Evolutionary conservation across 148 eudicot genomes (phyloP).

Genomic region (Rhododendron ferrugineum): DNA sequence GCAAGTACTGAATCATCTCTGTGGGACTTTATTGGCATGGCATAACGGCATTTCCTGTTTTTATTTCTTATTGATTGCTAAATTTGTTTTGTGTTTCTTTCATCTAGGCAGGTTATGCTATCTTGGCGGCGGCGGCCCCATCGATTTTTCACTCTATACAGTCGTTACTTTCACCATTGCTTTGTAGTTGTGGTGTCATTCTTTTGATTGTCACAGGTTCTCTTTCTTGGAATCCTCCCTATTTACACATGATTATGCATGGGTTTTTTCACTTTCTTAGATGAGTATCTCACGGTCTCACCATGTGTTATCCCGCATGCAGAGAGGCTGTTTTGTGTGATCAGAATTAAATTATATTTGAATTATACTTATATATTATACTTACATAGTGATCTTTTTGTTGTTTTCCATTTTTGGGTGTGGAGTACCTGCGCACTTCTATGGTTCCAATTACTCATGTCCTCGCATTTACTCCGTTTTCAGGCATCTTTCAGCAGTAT

Average conservation of each 20-base stretch:
- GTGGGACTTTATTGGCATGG: background rate
- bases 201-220: constrained; percentile 77
- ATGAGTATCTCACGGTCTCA: background rate
- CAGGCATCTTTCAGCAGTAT: constrained; percentile 96
- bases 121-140: constrained; percentile 70
- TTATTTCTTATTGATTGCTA: background rate
- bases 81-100: constrained; percentile 10
- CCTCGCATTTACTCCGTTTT: constrained; percentile 4
- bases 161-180: constrained; percentile 51
- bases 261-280: background rate
- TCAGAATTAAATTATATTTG: background rate
- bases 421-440: background rate
- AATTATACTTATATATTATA: background rate
- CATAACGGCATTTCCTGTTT: background rate
- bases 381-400: background rate
- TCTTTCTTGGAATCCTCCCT: background rate
- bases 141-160: constrained; percentile 64
- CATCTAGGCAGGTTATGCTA: constrained; percentile 85
- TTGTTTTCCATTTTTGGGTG: background rate
- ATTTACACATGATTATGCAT: background rate
- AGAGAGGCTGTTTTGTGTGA: background rate
- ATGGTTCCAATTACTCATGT: background rate
- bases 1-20: constrained; percentile 44
- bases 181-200: constrained; percentile 78
- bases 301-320: background rate